phyloP scores from a whole-genome alignment of 345 rosid genomes.

The Brassica nigra region DNA sequence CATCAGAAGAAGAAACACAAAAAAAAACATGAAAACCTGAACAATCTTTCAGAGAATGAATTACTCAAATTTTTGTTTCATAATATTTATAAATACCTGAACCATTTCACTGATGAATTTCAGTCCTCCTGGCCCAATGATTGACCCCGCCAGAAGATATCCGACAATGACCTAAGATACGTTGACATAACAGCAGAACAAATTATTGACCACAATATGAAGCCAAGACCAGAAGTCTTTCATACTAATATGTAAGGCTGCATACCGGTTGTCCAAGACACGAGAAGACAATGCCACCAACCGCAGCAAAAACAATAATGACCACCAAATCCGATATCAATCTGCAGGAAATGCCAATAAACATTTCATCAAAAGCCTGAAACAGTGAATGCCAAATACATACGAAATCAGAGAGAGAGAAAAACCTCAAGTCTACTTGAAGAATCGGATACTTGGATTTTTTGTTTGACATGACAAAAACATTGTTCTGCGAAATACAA shows the following conservation, averaged over 20 bases:
- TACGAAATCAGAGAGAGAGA: background rate
- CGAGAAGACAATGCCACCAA: conserved; percentile 93
- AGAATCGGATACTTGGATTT: conserved; percentile 97
- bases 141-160: conserved; percentile 95
- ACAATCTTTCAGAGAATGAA: background rate
- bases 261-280: conserved; percentile 98
- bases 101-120: conserved; percentile 98
- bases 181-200: conserved; percentile 20
- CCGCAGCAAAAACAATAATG: conserved; percentile 95
- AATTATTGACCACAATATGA: background rate
- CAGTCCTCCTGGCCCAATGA: conserved; percentile 97
- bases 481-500: conserved; percentile 68
- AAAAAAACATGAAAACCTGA: background rate
- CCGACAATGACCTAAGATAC: conserved; percentile 83
- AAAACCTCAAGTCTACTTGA: conserved; percentile 95
- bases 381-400: background rate
- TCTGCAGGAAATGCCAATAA: conserved; percentile 49
- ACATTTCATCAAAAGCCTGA: conserved; percentile 30
- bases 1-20: conserved; percentile 22
- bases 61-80: background rate
- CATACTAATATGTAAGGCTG: conserved; percentile 15
- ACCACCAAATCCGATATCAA: conserved; percentile 96
- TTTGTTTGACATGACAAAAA: conserved; percentile 96
- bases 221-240: conserved; percentile 17
- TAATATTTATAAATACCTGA: conserved; percentile 57